A percentile compares a stretch with the other conserved stretches of the same genome.
Conservation (phyloP, 2,329 filamentous ascomycete genomes). For the Amauroascus verrucosus region DNA sequence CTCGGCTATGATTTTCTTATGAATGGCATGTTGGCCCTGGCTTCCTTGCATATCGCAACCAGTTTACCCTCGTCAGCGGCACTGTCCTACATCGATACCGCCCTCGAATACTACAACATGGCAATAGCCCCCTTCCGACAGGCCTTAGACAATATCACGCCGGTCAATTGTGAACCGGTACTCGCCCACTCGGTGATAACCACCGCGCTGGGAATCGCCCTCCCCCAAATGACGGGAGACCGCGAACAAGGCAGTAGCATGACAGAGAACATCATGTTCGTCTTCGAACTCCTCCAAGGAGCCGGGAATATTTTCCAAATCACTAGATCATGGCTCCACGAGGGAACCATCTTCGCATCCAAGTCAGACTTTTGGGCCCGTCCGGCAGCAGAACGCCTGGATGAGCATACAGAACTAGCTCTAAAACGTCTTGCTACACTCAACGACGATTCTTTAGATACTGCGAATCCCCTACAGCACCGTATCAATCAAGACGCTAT, state of each 20-base stretch:
- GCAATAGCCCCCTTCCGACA: slow-evolving; percentile 28
- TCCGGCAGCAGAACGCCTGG: slow-evolving; percentile 19
- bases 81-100: slow-evolving; percentile 29
- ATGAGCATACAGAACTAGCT: slow-evolving; percentile 22
- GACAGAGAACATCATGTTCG: slow-evolving; percentile 29
- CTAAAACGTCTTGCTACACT: slow-evolving; percentile 22
- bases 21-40: slow-evolving; percentile 33
- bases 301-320: slow-evolving; percentile 28
- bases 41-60: slow-evolving; percentile 33
- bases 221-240: slow-evolving; percentile 26
- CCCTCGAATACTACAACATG: slow-evolving; percentile 29
- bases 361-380: slow-evolving; percentile 38
- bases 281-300: slow-evolving; percentile 30
- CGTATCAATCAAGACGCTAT: slow-evolving; percentile 24
- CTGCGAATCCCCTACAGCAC: slow-evolving; percentile 23
- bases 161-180: slow-evolving; percentile 30
- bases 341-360: slow-evolving; percentile 43
- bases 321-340: slow-evolving; percentile 31
- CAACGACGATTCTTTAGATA: slow-evolving; percentile 22
- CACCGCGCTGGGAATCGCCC: slow-evolving; percentile 28
- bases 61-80: slow-evolving; percentile 23
- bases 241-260: slow-evolving; percentile 25
- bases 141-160: slow-evolving; percentile 28
- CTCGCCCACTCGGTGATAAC: slow-evolving; percentile 31
- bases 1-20: slow-evolving; percentile 35